These are phyloP conservation scores for Cubamyces lactineus DNA, from an alignment of 768 basidiomycete genomes.

Conservation along the genomic window DNA sequence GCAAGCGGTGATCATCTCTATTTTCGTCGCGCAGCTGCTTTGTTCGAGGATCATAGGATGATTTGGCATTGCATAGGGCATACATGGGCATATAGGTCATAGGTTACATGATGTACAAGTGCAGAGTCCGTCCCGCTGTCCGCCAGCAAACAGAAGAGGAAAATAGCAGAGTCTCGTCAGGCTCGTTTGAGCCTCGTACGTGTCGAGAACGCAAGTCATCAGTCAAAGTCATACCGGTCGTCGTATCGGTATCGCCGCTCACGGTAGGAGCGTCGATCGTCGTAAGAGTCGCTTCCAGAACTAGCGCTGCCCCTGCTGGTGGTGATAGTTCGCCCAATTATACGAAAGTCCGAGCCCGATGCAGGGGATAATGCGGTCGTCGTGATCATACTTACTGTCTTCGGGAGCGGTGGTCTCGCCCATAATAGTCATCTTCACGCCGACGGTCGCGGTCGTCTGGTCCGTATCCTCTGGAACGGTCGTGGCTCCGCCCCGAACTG, in stretches of 20 bases:
- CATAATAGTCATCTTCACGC: conserved; percentile 10
- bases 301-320: conserved; percentile 15
- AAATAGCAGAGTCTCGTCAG: background rate
- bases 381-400: conserved; percentile 15
- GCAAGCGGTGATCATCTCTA: conserved; percentile 13
- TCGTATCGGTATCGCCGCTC: conserved; percentile 9
- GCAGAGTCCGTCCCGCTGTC: background rate
- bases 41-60: background rate
- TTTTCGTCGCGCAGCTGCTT: background rate
- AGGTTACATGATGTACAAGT: background rate
- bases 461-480: conserved; percentile 7
- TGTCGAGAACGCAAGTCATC: background rate
- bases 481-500: conserved; percentile 9
- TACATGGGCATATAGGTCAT: conserved; percentile 7
- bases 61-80: background rate
- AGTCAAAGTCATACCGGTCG: conserved; percentile 10
- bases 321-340: background rate
- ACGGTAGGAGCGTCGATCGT: conserved; percentile 5
- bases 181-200: background rate
- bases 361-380: background rate
- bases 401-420: conserved; percentile 13
- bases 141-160: conserved; percentile 4
- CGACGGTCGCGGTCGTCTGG: conserved; percentile 15
- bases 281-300: conserved; percentile 10
- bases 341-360: background rate